phyloP scores from a whole-genome alignment of 2,329 filamentous ascomycete genomes.

The Exophiala viscosa region DNA sequence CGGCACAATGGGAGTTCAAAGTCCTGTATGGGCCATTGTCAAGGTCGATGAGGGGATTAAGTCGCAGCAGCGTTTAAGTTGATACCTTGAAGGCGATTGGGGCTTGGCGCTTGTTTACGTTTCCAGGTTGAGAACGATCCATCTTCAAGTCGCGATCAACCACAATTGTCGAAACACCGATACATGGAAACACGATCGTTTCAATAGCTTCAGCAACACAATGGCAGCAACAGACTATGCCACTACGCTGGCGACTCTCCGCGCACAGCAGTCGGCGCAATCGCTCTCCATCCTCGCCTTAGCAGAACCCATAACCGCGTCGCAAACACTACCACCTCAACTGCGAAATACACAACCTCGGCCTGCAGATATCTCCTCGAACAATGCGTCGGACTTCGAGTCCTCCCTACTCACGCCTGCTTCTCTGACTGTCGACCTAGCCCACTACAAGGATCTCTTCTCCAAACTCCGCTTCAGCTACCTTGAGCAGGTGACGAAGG shows the following conservation, averaged over 20 bases:
- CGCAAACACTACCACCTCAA: constrained; percentile 6
- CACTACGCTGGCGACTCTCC: constrained; percentile 29
- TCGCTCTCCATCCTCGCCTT: constrained; percentile 37
- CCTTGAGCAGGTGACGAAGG: constrained; percentile 96
- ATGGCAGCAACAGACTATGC: constrained; percentile 41
- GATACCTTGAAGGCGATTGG: too few relatives aligned
- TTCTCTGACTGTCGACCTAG: constrained; percentile 75
- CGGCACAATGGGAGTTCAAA: too few relatives aligned
- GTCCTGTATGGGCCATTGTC: too few relatives aligned
- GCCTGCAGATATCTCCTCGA: constrained; percentile 56
- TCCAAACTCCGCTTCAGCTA: constrained; percentile 95
- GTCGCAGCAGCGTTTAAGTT: too few relatives aligned
- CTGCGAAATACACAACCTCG: constrained; percentile 35
- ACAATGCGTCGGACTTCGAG: constrained; percentile 63
- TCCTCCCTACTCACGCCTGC: constrained; percentile 64
- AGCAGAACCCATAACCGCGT: constrained; percentile 26
- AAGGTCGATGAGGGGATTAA: too few relatives aligned
- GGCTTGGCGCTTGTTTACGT: too few relatives aligned
- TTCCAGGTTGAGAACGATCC: neutral
- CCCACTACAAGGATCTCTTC: constrained; percentile 88
- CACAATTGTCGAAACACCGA: neutral
- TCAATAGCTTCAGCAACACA: constrained; percentile 19
- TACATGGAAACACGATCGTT: neutral
- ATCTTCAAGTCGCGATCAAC: neutral
- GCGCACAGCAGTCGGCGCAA: constrained; percentile 26